A percentile compares a stretch with the other conserved stretches of the same genome.
phyloP scores from a whole-genome alignment of 345 rosid genomes.

The Arabis alpina region DNA sequence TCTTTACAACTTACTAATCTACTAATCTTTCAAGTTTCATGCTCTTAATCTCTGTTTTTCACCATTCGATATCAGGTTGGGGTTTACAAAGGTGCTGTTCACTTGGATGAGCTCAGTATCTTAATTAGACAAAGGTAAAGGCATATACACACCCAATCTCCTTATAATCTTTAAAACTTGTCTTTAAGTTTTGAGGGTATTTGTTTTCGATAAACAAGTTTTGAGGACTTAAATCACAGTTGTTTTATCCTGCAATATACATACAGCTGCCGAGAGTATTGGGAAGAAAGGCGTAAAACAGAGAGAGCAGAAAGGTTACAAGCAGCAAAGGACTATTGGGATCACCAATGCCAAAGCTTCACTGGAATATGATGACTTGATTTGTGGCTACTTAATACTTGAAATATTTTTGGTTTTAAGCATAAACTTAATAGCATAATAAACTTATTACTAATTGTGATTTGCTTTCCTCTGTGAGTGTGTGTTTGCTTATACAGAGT shows the following conservation, averaged over 20 bases:
- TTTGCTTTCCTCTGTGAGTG: constrained; percentile 10
- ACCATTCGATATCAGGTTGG: constrained; percentile 46
- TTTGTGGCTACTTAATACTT: not conserved
- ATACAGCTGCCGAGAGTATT: constrained; percentile 70
- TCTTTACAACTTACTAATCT: not conserved
- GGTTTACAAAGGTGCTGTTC: constrained; percentile 73
- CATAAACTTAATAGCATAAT: not conserved
- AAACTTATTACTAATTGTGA: not conserved
- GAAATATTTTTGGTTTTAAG: constrained; percentile 20
- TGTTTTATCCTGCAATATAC: not conserved
- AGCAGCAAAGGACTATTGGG: constrained; percentile 89
- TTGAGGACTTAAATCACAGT: not conserved
- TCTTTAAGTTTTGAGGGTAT: not conserved
- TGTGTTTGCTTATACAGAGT: not conserved
- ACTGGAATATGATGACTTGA: constrained; percentile 52
- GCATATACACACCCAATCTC: not conserved
- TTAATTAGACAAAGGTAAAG: constrained; percentile 68
- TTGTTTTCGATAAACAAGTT: not conserved
- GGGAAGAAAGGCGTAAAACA: constrained; percentile 67
- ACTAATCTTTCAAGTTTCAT: constrained; percentile 10
- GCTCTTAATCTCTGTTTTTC: not conserved
- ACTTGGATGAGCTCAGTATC: constrained; percentile 80
- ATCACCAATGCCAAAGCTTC: constrained; percentile 70
- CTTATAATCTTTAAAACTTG: not conserved
- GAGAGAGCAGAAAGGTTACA: constrained; percentile 75